A percentile compares a stretch with the other conserved stretches of the same genome.
phyloP scores from a whole-genome alignment of 2,329 filamentous ascomycete species.

The Penicillium hordei region DNA sequence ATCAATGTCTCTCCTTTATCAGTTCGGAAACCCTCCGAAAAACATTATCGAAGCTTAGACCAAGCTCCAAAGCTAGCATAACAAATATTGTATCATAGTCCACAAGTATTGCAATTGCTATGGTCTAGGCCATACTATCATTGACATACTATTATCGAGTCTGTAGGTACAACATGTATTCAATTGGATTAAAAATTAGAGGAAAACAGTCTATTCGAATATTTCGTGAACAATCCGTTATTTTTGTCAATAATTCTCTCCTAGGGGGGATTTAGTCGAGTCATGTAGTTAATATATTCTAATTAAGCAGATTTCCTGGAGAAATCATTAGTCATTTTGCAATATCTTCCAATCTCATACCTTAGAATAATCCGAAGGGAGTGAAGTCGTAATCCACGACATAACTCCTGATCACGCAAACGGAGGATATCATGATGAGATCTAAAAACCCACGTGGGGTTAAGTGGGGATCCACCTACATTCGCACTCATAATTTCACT shows the following conservation, averaged over 20 bases:
- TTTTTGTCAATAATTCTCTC: not conserved
- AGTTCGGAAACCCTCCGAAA: slow-evolving; percentile 7
- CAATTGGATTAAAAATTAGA: no score
- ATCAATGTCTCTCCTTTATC: not conserved
- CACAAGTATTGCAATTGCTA: slow-evolving; percentile 10
- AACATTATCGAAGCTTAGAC: not conserved
- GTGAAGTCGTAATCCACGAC: not conserved
- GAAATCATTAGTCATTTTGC: not conserved
- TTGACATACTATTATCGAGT: not conserved
- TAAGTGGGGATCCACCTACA: slow-evolving; percentile 2
- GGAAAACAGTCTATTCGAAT: not conserved
- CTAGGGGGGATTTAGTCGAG: no score
- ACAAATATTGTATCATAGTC: slow-evolving; percentile 8
- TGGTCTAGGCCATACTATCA: not conserved
- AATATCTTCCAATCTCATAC: not conserved
- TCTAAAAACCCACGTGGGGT: not conserved
- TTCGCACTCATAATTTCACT: not conserved
- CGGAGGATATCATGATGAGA: slow-evolving; percentile 24
- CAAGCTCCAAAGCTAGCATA: not conserved
- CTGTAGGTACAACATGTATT: not conserved
- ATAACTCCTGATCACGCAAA: slow-evolving; percentile 17
- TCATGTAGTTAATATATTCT: not conserved
- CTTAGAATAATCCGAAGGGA: not conserved
- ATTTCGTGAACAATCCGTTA: not conserved
- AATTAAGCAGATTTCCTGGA: not conserved